Conservation (phyloP, 2,329 filamentous ascomycete species). For the Microascus cirrosus region DNA sequence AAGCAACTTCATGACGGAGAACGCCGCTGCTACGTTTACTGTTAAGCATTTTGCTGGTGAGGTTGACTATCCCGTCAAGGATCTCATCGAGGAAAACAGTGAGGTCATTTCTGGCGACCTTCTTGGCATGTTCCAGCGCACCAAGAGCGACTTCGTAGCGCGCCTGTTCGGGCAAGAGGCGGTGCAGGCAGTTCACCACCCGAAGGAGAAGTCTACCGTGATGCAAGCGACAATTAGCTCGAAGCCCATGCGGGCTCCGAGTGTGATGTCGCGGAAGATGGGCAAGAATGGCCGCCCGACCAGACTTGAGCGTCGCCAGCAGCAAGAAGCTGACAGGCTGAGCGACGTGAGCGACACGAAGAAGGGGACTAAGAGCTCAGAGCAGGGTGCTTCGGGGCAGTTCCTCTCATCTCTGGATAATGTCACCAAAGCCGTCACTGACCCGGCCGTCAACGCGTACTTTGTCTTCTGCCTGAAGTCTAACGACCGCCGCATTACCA, state of each 20-base stretch:
- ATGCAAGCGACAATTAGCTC: conserved; percentile 96
- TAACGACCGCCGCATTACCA: conserved; percentile 92
- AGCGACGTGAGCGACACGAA: conserved; percentile 35
- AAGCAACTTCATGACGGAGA: conserved; percentile 81
- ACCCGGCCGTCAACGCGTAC: conserved; percentile 80
- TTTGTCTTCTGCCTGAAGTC: conserved; percentile 97
- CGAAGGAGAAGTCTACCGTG: conserved; percentile 78
- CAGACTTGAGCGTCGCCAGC: conserved; percentile 24
- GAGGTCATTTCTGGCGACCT: conserved; percentile 93
- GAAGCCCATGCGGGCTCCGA: conserved; percentile 84
- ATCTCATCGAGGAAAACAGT: conserved; percentile 87
- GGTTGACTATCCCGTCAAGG: conserved; percentile 83
- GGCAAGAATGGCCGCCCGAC: conserved; percentile 20
- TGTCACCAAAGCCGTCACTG: conserved; percentile 75
- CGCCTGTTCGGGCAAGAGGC: conserved; percentile 95
- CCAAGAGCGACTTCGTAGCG: conserved; percentile 78
- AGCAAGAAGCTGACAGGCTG: conserved; percentile 33
- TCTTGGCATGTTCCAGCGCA: conserved; percentile 83
- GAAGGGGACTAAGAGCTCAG: conserved; percentile 33
- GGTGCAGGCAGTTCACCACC: conserved; percentile 84
- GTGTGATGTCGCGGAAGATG: conserved; percentile 75
- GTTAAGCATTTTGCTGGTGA: conserved; percentile 94
- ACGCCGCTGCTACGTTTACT: conserved; percentile 70
- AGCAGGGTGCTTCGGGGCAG: conserved; percentile 85
- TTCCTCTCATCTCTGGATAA: conserved; percentile 85